Conservation (phyloP, 2,329 filamentous ascomycete species). For the Fusarium zealandicum region DNA sequence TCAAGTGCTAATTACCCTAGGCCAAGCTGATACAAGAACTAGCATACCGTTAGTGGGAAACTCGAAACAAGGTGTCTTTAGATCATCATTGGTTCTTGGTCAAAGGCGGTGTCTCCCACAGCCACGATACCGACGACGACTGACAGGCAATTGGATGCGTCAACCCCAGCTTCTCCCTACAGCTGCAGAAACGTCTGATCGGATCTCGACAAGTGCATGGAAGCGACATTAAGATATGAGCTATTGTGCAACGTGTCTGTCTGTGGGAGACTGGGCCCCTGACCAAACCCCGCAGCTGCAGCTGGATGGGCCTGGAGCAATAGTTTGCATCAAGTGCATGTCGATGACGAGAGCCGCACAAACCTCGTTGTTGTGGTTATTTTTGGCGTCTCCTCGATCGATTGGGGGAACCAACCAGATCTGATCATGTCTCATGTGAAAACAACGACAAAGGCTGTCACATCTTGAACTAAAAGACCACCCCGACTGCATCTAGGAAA, state of each 20-base stretch:
- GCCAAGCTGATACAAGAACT: too few species aligned
- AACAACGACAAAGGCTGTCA: constrained; percentile 6
- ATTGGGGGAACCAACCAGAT: constrained; percentile 22
- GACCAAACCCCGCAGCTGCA: constrained; percentile 3
- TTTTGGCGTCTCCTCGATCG: constrained; percentile 31
- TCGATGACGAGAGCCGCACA: background rate
- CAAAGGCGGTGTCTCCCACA: too few species aligned
- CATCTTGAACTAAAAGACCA: background rate
- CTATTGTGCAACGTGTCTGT: constrained; percentile 34
- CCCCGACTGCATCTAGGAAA: background rate
- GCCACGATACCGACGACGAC: background rate
- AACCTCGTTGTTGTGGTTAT: constrained; percentile 9
- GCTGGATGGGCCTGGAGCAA: constrained; percentile 16
- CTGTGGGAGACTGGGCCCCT: constrained; percentile 12
- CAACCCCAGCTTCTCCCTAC: constrained; percentile 3
- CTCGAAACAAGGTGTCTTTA: too few species aligned
- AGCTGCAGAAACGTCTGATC: constrained; percentile 2
- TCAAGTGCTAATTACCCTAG: too few species aligned
- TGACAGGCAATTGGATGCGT: background rate
- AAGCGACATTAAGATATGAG: constrained; percentile 4
- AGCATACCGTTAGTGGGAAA: too few species aligned
- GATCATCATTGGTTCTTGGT: too few species aligned
- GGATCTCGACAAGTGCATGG: constrained; percentile 5
- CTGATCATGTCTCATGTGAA: constrained; percentile 16
- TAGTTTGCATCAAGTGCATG: constrained; percentile 6